Percentiles rank a stretch among this genome's conserved stretches.
Evolutionary conservation across 2,329 filamentous ascomycete genomes (phyloP).

Genomic region (Catunica adiposa): DNA sequence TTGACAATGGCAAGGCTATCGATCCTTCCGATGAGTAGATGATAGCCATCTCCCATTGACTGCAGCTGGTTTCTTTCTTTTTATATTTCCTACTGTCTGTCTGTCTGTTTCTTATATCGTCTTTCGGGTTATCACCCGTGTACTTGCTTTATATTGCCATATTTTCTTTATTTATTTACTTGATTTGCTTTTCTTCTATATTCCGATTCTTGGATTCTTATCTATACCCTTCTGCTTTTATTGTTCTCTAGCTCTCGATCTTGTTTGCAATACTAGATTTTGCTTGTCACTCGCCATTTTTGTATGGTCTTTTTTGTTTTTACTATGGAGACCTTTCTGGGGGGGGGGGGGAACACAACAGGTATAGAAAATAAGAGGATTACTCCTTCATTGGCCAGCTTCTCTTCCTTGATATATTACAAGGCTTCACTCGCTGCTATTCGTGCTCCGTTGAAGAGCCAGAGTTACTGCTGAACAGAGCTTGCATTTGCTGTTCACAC

Average conservation of each 20-base stretch:
- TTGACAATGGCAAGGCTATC: not conserved
- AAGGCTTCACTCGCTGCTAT: not conserved
- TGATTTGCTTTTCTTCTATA: not conserved
- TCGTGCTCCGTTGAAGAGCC: slow-evolving; percentile 1
- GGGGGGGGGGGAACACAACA: no score
- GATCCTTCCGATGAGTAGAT: not conserved
- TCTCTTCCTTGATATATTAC: not conserved
- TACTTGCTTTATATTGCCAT: not conserved
- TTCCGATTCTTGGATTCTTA: not conserved
- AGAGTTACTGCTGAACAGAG: not conserved
- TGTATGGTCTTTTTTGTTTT: not conserved
- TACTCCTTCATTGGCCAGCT: not conserved
- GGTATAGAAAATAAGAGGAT: slow-evolving; percentile 6
- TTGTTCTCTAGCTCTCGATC: slow-evolving; percentile 5
- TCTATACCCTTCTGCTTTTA: not conserved
- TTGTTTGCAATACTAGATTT: slow-evolving; percentile 2
- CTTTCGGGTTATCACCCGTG: not conserved
- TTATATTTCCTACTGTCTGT: not conserved
- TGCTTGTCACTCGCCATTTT: not conserved
- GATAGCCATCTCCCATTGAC: not conserved
- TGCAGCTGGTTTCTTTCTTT: not conserved
- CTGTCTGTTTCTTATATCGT: not conserved
- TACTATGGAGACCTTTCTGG: slow-evolving; percentile 1
- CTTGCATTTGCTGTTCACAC: not conserved
- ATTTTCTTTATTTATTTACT: not conserved